A percentile compares a stretch with the other conserved stretches of the same genome.
Conservation (phyloP, 164 flowering plant species). For the Aristolochia contorta region DNA sequence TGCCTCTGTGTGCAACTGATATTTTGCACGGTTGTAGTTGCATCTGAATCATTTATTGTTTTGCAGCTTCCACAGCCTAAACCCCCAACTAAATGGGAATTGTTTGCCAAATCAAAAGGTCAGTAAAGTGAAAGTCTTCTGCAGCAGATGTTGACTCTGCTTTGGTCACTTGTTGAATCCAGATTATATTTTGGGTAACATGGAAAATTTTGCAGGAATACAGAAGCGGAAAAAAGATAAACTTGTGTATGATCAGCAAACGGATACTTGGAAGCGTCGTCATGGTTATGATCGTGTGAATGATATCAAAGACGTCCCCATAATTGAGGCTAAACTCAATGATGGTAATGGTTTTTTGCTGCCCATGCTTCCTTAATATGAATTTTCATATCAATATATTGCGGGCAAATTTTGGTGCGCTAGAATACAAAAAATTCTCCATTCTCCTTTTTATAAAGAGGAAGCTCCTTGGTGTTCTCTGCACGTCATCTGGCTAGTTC, state of each 20-base stretch:
- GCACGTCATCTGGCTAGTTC: no score
- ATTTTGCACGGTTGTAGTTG: neutral
- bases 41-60: neutral
- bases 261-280: slow-evolving; percentile 76
- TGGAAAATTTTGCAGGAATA: slow-evolving; percentile 42
- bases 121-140: slow-evolving; percentile 5
- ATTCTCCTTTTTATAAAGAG: no score
- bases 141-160: no score
- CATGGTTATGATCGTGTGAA: slow-evolving; percentile 91
- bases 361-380: neutral
- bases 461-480: no score
- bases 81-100: slow-evolving; percentile 93
- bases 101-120: slow-evolving; percentile 81
- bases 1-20: neutral
- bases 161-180: no score
- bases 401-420: no score
- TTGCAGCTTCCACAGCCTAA: slow-evolving; percentile 79
- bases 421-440: no score
- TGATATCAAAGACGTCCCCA: slow-evolving; percentile 40
- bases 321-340: slow-evolving; percentile 30
- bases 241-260: slow-evolving; percentile 31
- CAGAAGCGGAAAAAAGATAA: slow-evolving; percentile 74
- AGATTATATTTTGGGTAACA: no score
- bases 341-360: slow-evolving; percentile 20
- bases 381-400: no score